These are phyloP conservation scores for Trichophaea hybrida DNA, from an alignment of 2,329 filamentous ascomycete genomes.

Conservation along the genomic window DNA sequence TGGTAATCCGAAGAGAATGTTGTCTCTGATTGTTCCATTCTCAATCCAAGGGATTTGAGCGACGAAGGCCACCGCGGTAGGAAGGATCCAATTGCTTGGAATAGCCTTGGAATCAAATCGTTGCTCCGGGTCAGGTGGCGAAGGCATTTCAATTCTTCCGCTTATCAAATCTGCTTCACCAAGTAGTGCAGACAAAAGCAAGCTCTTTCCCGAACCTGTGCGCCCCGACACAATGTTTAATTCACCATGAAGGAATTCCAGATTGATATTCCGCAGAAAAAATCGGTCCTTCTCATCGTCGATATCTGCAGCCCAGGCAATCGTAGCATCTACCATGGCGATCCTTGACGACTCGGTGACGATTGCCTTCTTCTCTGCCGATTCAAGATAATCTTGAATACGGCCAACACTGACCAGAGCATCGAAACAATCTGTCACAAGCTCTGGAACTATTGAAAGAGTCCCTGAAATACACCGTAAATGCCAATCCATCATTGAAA, in stretches of 20 bases:
- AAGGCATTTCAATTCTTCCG: constrained; percentile 43
- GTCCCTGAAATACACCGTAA: constrained; percentile 62
- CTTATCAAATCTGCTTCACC: constrained; percentile 58
- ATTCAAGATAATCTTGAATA: constrained; percentile 55
- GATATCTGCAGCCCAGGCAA: constrained; percentile 58
- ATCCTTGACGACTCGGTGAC: constrained; percentile 45
- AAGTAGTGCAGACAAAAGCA: constrained; percentile 58
- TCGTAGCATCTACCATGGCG: constrained; percentile 50
- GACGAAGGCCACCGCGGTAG: constrained; percentile 57
- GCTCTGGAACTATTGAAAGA: constrained; percentile 55
- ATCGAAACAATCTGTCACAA: constrained; percentile 58
- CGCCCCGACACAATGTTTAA: constrained; percentile 55
- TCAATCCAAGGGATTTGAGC: constrained; percentile 76
- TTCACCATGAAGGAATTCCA: constrained; percentile 53
- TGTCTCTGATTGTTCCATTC: constrained; percentile 61
- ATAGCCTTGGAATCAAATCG: constrained; percentile 49
- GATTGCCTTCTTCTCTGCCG: constrained; percentile 47
- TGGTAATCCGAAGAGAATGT: constrained; percentile 64
- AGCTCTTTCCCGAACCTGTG: constrained; percentile 64
- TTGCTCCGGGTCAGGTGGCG: constrained; percentile 38
- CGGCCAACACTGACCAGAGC: constrained; percentile 57
- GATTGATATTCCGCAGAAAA: constrained; percentile 47
- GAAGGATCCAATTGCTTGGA: constrained; percentile 50
- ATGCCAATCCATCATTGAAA: too few relatives aligned
- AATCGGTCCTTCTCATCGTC: constrained; percentile 47